Evolutionary conservation across 495 filamentous ascomycete genomes (phyloP).

Genomic region (Lentithecium fluviatile): DNA sequence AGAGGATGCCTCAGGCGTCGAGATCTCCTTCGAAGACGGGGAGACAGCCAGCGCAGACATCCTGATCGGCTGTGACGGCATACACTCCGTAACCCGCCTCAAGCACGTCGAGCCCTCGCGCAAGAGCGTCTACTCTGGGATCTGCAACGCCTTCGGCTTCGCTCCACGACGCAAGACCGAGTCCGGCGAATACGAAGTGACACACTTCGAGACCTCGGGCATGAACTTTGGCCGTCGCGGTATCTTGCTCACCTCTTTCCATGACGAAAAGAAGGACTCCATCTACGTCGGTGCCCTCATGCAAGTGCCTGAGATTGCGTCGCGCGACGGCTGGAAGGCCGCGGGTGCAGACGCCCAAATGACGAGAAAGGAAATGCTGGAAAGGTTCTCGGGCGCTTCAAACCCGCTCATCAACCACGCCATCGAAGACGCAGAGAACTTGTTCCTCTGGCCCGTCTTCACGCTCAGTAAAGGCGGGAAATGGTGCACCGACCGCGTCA

Average conservation of each 20-base stretch:
- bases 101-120: conserved; percentile 53
- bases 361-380: conserved; percentile 47
- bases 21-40: conserved; percentile 53
- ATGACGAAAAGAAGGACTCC: conserved; percentile 46
- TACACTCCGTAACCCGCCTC: conserved; percentile 58
- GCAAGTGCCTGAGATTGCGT: conserved; percentile 50
- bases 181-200: conserved; percentile 39
- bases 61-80: conserved; percentile 62
- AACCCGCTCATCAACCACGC: conserved; percentile 53
- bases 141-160: conserved; percentile 54
- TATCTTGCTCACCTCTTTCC: conserved; percentile 54
- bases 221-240: conserved; percentile 56
- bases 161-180: conserved; percentile 22
- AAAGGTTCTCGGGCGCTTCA: conserved; percentile 48
- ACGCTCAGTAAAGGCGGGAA: conserved; percentile 52
- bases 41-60: conserved; percentile 51
- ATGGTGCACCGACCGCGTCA: conserved; percentile 52
- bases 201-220: conserved; percentile 51
- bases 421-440: conserved; percentile 51
- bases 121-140: conserved; percentile 55
- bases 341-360: conserved; percentile 44
- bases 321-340: conserved; percentile 52
- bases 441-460: conserved; percentile 62
- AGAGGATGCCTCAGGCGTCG: conserved; percentile 47
- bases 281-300: conserved; percentile 60